Evolutionary conservation across 768 basidiomycete species (phyloP), one percentile per base, ranked within the genome.

Genomic region (Paxillus ammoniavirescens): DNA sequence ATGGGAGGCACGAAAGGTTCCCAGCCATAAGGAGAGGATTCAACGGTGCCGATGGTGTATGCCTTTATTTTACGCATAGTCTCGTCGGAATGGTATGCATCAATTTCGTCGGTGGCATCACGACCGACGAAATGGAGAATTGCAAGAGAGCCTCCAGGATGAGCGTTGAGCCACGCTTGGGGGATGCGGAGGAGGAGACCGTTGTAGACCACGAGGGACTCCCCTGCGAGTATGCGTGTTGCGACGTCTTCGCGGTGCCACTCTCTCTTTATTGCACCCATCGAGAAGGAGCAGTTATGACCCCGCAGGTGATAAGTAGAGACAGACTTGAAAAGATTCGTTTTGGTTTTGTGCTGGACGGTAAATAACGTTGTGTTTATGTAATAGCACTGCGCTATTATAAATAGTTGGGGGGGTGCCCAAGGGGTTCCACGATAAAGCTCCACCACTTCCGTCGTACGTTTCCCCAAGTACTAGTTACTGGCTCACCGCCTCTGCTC

Each of bases 61-160:
- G 57, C 60, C 26, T 54, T 69, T 17, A 70, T 69, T 64, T 56
- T 62, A n/a, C 52, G 58, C 44, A 65, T 41, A 17, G 69, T 67
- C 43, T 60, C 50, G 36, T 82, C 78, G 7, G 77, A 76, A 67
- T 99, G 97, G 73, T 90, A 98, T 18, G 93, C 96, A 57, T 91
- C 82, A 33, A 98, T 90, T 70, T 99, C 97, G 73, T 96, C 90
- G 0, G 91, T 82, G 0, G 96, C 95, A 66, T 99, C 95, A 51
- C 96, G 81, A 3, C 96, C 97, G 40, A 98, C 85, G 63, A 94
- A 98, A 72, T 99, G 97, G 23, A 96, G 83, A 53, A 99, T 82
- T 13, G 93, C 81, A 46, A 98, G 86, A 4, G 82, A 70, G 37
- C 96, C 94, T 41, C 97, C 97, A 0, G 97, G 97, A 66, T 98